phyloP scores from a whole-genome alignment of 495 filamentous ascomycete species.

The Neurospora sublineolata region DNA sequence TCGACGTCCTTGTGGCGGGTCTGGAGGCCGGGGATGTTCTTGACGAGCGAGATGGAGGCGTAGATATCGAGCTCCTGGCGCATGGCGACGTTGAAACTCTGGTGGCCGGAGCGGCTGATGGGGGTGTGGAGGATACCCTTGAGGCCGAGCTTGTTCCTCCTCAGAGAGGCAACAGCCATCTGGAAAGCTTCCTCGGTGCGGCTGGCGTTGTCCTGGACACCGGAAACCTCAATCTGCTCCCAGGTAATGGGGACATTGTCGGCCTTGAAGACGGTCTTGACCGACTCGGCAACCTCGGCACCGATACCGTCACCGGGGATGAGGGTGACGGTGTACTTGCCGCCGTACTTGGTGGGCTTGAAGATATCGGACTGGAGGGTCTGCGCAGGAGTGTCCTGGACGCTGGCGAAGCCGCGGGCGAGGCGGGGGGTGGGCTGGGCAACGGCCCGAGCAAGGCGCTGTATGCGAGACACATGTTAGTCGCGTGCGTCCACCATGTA shows the following conservation, averaged over 20 bases:
- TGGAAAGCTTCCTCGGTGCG: constrained; percentile 90
- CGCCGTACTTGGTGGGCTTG: constrained; percentile 97
- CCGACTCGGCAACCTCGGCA: constrained; percentile 92
- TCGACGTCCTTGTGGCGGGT: constrained; percentile 95
- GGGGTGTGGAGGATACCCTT: constrained; percentile 97
- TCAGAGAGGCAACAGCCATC: constrained; percentile 86
- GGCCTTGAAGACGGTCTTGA: constrained; percentile 98
- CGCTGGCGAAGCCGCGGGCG: constrained; percentile 53
- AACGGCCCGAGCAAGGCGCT: constrained; percentile 48
- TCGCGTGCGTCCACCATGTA: not conserved
- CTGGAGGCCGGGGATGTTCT: constrained; percentile 97
- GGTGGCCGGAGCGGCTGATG: constrained; percentile 91
- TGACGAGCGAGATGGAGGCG: constrained; percentile 92
- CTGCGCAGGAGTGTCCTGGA: constrained; percentile 79
- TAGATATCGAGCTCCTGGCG: constrained; percentile 99
- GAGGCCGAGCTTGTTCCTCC: constrained; percentile 94
- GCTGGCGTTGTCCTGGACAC: constrained; percentile 63
- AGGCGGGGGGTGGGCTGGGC: constrained; percentile 35
- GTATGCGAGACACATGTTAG: constrained; percentile 2
- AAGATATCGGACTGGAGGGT: constrained; percentile 77
- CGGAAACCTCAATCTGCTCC: constrained; percentile 96
- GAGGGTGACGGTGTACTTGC: constrained; percentile 97
- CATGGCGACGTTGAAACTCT: constrained; percentile 98
- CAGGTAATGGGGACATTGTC: constrained; percentile 97
- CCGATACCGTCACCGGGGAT: constrained; percentile 98